Evolutionary conservation across 2,329 filamentous ascomycete genomes (phyloP), one percentile per base, ranked within the genome.

Genomic region (Fonsecaea multimorphosa): DNA sequence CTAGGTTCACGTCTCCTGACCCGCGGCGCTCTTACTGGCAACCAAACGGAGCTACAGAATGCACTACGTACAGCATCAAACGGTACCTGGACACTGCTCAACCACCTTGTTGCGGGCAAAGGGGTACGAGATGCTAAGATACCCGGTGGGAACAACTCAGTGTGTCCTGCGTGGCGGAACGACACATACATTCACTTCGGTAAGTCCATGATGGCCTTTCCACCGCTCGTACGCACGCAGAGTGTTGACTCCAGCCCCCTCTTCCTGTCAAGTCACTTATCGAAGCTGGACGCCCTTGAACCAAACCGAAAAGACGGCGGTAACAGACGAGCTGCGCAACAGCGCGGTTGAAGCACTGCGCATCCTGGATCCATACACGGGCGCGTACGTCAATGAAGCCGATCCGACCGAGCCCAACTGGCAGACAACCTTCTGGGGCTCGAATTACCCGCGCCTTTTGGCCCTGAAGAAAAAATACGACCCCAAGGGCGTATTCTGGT

Each of bases 381-480:
- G 57, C 12, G 32, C 57, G 9, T 59, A 74, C 40, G 53, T 72
- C 9, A 74, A 73, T 51, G 73, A 75, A 64, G 72, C 77, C 2
- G 73, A 78, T 64, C 71, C 74, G 9, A 72, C 72, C n/a, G 77
- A 80, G 68, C 74, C 77, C 2, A 66, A 75, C 22, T 80, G 76
- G 68, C 75, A 80, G 62, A 36, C 73, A 14, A 70, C 74, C 9
- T 81, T 79, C 68, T 81, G 75, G 74, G 79, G 78, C 5, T 46
- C 66, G 1, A 74, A 74, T 32, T 75, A 76, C 61, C 65, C 63
- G 6, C 67, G 67, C 8, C 46, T 78, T 38, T 72, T 73, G 24
- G 40, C 49, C 0, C 70, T 76, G 19, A 75, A 76, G 69, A 66
- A 73, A 60, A 69, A 69, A 38, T 73, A 69, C 65, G 74, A 77